These are phyloP conservation scores for Fusarium oxysporum DNA, from an alignment of 2,329 filamentous ascomycete genomes.

Conservation along the genomic window DNA sequence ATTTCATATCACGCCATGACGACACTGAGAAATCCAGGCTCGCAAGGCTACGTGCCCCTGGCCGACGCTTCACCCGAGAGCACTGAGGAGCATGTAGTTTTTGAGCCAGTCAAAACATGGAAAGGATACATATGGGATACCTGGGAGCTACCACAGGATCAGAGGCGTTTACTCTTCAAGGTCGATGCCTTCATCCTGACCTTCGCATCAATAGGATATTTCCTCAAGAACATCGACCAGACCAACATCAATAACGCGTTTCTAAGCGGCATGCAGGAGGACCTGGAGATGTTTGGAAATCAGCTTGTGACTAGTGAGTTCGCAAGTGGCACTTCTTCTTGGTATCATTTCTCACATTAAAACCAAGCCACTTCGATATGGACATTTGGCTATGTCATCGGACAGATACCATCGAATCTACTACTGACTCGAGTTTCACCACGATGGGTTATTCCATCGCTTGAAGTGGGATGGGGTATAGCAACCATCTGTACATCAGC, in stretches of 20 bases:
- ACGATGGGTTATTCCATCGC: slow-evolving; percentile 14
- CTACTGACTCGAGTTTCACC: slow-evolving; percentile 29
- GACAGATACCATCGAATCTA: slow-evolving; percentile 44
- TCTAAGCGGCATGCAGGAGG: neutral
- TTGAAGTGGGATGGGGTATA: slow-evolving; percentile 26
- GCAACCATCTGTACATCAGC: slow-evolving; percentile 10
- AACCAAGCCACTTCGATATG: slow-evolving; percentile 23
- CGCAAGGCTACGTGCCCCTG: neutral
- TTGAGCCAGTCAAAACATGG: neutral
- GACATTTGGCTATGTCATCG: slow-evolving; percentile 42
- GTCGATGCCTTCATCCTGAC: neutral
- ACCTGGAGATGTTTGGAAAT: neutral
- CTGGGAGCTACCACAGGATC: neutral
- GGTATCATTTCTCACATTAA: neutral
- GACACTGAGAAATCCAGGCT: neutral
- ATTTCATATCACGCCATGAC: neutral
- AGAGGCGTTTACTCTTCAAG: neutral
- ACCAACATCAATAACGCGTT: slow-evolving; percentile 3
- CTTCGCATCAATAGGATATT: neutral
- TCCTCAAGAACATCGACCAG: slow-evolving; percentile 1
- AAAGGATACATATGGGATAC: slow-evolving; percentile 8
- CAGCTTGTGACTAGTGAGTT: slow-evolving; percentile 3
- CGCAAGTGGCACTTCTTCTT: too few species aligned
- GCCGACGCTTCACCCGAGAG: neutral
- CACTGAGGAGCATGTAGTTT: neutral